phyloP scores from a whole-genome alignment of 306 rosid genomes.

The Sicyos baderoa region DNA sequence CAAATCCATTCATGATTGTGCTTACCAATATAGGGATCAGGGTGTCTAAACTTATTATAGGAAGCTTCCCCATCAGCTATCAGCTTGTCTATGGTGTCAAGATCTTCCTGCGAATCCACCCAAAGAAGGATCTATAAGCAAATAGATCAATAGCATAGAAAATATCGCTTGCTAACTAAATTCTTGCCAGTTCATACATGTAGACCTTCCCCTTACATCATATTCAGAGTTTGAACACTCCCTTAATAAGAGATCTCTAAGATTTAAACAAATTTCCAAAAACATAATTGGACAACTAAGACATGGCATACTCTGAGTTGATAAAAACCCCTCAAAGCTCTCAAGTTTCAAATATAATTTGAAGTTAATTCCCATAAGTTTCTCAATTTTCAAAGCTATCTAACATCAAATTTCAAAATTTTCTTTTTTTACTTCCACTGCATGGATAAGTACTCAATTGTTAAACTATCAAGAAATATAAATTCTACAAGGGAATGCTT shows the following conservation, averaged over 20 bases:
- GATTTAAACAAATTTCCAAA: not conserved
- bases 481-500: not conserved
- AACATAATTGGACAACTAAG: not conserved
- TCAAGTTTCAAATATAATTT: not conserved
- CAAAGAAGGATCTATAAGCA: constrained; percentile 17
- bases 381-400: not conserved
- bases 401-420: not conserved
- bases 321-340: not conserved
- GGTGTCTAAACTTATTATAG: constrained; percentile 88
- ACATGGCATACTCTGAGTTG: not conserved
- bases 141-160: not conserved
- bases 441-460: not conserved
- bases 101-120: constrained; percentile 53
- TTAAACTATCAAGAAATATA: not conserved
- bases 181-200: not conserved
- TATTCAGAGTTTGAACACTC: not conserved
- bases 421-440: not conserved
- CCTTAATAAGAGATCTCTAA: not conserved
- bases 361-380: not conserved
- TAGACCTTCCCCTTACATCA: not conserved
- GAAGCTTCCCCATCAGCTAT: constrained; percentile 61
- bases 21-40: constrained; percentile 92
- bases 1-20: not conserved
- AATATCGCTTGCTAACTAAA: not conserved
- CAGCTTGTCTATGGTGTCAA: constrained; percentile 70